Base-by-base conservation (phyloP, 1,139 yeast species). In the Hansenula sp. region DNA sequence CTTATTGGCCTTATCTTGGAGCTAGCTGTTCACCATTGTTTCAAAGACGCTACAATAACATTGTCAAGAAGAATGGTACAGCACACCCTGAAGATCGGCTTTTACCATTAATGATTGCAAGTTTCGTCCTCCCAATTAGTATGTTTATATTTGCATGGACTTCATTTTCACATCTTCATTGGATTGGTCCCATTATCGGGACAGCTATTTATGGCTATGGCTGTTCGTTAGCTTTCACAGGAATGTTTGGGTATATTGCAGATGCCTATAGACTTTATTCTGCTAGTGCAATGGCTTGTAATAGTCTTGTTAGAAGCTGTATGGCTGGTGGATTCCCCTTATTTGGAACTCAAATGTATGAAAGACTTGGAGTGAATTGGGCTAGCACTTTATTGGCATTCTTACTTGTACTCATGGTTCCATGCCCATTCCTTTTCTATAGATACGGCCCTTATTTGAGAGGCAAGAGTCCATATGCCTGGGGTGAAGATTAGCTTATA, bases 211-310 rank as follows among this genome's bases (percentile, higher is more conserved):
- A 82, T 47, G 78, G 82, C 5, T 68, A 75, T 48, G 77, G 79
- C 3, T 67, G 79, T 25, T 70, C 79, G 29, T 66, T 76, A 53
- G 69, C 80, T 55, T 69, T 74, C 73, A 65, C 77, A 62, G 69
- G 79, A 56, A 62, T 75, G 54, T 60, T 84, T 44, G 72, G 75
- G 43, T 84, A 83, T 53, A 66, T 82, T 35, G 79, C 79, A 6
- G 82, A 79, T 57, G 75, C 83, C 0, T 83, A 79, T 56, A 67
- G 75, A 27, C 63, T 67, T 21, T 78, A 73, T 47, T 79, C 89
- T 11, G 95, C 96, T 0, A 79, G 89, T 11, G 94, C 89, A 1
- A 69, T 86, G 60, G 95, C 94, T 8, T 89, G 90, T 11, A 84
- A 82, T 58, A 79, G 86, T 28, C 73, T 86, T 47, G 65, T 81